Base-by-base conservation (phyloP, 768 basidiomycete species). In the Tricholoma furcatifolium region DNA sequence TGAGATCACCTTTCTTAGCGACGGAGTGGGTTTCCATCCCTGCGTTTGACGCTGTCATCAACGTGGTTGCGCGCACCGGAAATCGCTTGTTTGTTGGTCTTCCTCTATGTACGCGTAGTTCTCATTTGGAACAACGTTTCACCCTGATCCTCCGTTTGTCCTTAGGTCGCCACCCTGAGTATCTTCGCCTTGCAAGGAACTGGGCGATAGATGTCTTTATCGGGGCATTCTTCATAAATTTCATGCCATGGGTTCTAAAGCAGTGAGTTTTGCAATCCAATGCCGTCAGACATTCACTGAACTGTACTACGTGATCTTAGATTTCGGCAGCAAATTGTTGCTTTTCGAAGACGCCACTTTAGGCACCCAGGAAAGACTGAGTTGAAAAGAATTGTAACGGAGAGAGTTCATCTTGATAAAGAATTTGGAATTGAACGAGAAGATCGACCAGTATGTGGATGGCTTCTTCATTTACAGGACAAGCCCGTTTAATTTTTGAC, bases 211-310 rank as follows among this genome's bases (percentile, higher is more conserved):
- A 41, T 9, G 50, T 50, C 1, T 50, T 50, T n/a, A 35, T 50
- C 34, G 50, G 41, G 23, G 50, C 50, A 4, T 50, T 50, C 11
- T 50, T 50, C 17, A 50, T 50, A 15, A 50, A 50, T 43, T 50
- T 50, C 20, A 43, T 35, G 30, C 50, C 50, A 1, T 31, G 41
- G 30, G n/a, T 50, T 32, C 18, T 50, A 31, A 50, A 50, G 15
- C 50, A 40, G 50, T 50, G 15, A 43, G 50, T 50, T 11, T 10
- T n/a, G 8, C 27, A 45, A 15, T 20, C 11, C n/a, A n/a, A n/a
- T 34, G 12, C 31, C 18, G 6, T 21, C 6, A n/a, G n/a, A n/a
- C n/a, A n/a, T n/a, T n/a, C 34, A 5, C 10, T 32, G 2, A 6
- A 11, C 18, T 47, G 21, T 23, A 30, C 34, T 12, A 4, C 18